A percentile compares a stretch with the other conserved stretches of the same genome.
Conservation (phyloP, 768 basidiomycete genomes). For the Russula virescens region DNA sequence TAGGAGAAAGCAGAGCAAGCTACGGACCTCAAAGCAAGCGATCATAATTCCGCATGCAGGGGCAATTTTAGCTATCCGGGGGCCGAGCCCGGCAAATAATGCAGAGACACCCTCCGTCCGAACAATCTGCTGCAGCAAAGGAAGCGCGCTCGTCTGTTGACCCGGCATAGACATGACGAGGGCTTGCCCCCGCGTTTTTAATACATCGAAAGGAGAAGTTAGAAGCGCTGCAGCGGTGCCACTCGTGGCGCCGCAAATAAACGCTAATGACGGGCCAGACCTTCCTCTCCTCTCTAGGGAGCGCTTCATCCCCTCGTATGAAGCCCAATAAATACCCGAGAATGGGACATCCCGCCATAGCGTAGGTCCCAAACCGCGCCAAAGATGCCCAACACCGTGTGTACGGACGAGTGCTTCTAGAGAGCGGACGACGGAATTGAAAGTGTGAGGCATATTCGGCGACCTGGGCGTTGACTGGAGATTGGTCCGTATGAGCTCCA, state of each 20-base stretch:
- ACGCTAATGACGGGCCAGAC: conserved; percentile 64
- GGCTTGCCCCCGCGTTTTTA: conserved; percentile 92
- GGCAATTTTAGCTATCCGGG: conserved; percentile 90
- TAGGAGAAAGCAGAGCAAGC: not conserved
- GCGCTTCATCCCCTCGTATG: conserved; percentile 81
- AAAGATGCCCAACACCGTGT: conserved; percentile 67
- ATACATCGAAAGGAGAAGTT: conserved; percentile 93
- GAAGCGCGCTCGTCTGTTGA: conserved; percentile 46
- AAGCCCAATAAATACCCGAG: conserved; percentile 94
- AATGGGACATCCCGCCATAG: conserved; percentile 98
- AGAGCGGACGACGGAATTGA: conserved; percentile 64
- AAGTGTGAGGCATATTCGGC: conserved; percentile 65
- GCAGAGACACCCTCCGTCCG: conserved; percentile 73
- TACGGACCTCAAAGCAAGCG: conserved; percentile 78
- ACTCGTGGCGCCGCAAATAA: conserved; percentile 84
- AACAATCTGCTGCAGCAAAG: conserved; percentile 62
- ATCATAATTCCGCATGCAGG: conserved; percentile 99
- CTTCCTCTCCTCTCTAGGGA: conserved; percentile 47
- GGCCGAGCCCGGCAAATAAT: conserved; percentile 78
- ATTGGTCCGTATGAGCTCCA: conserved; percentile 91
- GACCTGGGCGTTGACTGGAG: conserved; percentile 81
- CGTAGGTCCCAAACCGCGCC: conserved; percentile 88
- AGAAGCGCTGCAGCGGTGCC: conserved; percentile 82
- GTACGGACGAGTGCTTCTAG: conserved; percentile 53
- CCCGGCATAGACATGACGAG: conserved; percentile 54